phyloP scores from a whole-genome alignment of 129 eudicot species.

The Cynara cardunculus region DNA sequence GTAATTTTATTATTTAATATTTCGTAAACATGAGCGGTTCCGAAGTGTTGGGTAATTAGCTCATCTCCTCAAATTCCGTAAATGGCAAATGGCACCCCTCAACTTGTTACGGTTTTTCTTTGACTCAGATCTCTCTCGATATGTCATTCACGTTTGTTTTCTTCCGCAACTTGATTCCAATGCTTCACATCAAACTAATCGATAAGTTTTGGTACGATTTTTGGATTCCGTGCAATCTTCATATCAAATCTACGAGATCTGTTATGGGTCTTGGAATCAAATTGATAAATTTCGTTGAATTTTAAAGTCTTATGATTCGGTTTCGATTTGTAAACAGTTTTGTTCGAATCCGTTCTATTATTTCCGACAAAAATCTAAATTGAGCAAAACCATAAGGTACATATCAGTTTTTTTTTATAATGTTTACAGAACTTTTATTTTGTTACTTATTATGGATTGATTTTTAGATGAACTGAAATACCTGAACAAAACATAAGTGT shows the following conservation, averaged over 20 bases:
- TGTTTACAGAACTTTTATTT: too few species aligned
- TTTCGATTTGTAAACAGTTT: too few species aligned
- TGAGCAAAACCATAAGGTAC: too few species aligned
- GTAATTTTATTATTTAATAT: neutral
- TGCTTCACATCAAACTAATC: neutral
- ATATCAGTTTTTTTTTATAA: too few species aligned
- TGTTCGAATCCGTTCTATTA: neutral
- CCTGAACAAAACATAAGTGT: too few species aligned
- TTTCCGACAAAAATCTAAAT: too few species aligned
- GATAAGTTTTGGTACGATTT: neutral
- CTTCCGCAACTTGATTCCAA: slow-evolving; percentile 18
- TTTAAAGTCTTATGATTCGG: neutral
- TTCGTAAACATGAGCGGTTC: neutral
- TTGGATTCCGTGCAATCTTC: neutral
- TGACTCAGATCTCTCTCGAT: neutral
- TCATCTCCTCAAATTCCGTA: slow-evolving; percentile 23
- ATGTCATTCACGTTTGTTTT: slow-evolving; percentile 14
- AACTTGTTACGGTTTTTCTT: slow-evolving; percentile 28
- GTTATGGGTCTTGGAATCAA: neutral
- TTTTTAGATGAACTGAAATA: too few species aligned
- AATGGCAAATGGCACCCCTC: slow-evolving; percentile 28
- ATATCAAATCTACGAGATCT: too few species aligned
- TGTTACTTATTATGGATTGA: too few species aligned
- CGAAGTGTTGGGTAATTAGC: neutral
- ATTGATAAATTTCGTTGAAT: too few species aligned